A percentile compares a stretch with the other conserved stretches of the same genome.
Conservation (phyloP, 192 early-diverging fungal genomes). For the Backusella australiensis region DNA sequence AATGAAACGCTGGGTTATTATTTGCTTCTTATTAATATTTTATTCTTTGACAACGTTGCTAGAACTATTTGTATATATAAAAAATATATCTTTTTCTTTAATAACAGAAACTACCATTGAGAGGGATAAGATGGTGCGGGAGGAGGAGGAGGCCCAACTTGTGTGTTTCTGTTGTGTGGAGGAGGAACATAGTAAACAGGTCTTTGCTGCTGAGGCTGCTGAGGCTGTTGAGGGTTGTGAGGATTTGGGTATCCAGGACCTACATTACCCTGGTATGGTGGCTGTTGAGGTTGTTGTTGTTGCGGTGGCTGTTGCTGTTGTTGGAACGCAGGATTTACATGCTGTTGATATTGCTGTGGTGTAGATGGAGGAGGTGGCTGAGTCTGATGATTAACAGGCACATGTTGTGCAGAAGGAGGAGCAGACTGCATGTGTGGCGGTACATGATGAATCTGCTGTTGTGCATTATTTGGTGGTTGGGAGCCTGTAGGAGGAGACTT, state of each 20-base stretch:
- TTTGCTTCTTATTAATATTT: background rate
- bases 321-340: background rate
- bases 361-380: constrained; percentile 6
- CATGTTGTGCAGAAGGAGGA: constrained; percentile 2
- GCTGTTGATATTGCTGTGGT: constrained; percentile 3
- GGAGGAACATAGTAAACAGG: constrained; percentile 8
- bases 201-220: constrained; percentile 11
- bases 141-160: background rate
- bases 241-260: constrained; percentile 12
- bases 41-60: background rate
- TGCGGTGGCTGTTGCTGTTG: background rate
- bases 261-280: constrained; percentile 3
- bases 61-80: background rate
- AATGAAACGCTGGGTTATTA: background rate
- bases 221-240: constrained; percentile 15
- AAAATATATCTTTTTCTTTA: background rate
- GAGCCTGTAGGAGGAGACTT: background rate
- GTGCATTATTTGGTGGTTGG: background rate
- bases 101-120: constrained; percentile 4
- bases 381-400: background rate
- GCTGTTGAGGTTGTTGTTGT: background rate
- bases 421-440: background rate
- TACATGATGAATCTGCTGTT: constrained; percentile 7
- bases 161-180: background rate
- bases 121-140: background rate